phyloP scores from a whole-genome alignment of 352 stramenopile genomes.

The Thalassiosira hispida region DNA sequence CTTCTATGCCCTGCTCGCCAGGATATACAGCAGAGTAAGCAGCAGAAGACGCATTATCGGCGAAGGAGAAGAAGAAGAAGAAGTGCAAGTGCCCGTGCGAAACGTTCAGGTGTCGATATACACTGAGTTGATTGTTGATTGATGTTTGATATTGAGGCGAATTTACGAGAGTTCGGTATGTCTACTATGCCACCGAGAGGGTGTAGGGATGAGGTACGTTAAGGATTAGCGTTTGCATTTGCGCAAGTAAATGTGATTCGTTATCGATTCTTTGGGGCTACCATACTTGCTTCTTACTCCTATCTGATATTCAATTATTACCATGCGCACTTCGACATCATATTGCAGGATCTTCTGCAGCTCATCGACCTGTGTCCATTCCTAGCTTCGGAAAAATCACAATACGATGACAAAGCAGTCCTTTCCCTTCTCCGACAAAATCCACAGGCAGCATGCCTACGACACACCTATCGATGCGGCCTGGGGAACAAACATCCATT shows the following conservation, averaged over 20 bases:
- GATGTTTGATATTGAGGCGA: neutral
- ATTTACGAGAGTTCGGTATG: slow-evolving; percentile 1
- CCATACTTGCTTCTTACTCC: too few relatives aligned
- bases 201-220: neutral
- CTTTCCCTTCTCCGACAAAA: slow-evolving; percentile 23
- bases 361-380: slow-evolving; percentile 52
- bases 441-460: slow-evolving; percentile 23
- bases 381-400: slow-evolving; percentile 29
- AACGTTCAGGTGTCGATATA: too few relatives aligned
- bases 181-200: neutral
- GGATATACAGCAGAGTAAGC: too few relatives aligned
- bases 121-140: too few relatives aligned
- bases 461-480: slow-evolving; percentile 35
- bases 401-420: slow-evolving; percentile 41
- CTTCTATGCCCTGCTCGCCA: too few relatives aligned
- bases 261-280: too few relatives aligned
- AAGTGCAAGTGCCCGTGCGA: too few relatives aligned
- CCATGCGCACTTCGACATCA: neutral
- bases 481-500: slow-evolving; percentile 44
- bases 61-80: too few relatives aligned
- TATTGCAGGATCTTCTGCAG: slow-evolving; percentile 20
- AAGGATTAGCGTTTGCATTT: neutral
- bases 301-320: neutral
- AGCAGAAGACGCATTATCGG: too few relatives aligned
- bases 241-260: too few relatives aligned